A percentile compares a stretch with the other conserved stretches of the same genome.
These are phyloP conservation scores for Emydomyces testavorans DNA, from an alignment of 2,329 filamentous ascomycete species.

Conservation along the genomic window DNA sequence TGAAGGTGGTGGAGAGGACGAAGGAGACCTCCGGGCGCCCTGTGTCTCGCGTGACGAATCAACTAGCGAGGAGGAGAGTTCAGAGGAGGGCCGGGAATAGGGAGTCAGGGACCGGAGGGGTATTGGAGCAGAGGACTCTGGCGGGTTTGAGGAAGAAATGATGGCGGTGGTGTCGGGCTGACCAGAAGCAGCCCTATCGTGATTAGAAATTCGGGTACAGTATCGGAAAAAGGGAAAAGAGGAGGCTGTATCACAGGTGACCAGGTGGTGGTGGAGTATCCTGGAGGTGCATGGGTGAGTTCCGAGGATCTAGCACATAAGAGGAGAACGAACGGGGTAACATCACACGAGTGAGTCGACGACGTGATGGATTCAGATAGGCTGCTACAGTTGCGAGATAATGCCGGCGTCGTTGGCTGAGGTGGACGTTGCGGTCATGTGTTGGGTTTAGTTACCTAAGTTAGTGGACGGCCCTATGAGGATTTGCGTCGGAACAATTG, in stretches of 20 bases:
- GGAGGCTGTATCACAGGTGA: slow-evolving; percentile 10
- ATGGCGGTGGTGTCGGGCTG: slow-evolving; percentile 67
- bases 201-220: slow-evolving; percentile 1
- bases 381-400: slow-evolving; percentile 1
- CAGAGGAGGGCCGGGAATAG: slow-evolving; percentile 28
- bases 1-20: slow-evolving; percentile 29
- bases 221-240: slow-evolving; percentile 4
- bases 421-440: slow-evolving; percentile 7
- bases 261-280: slow-evolving; percentile 9
- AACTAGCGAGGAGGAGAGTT: slow-evolving; percentile 28
- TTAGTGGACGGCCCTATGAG: neutral
- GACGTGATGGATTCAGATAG: slow-evolving; percentile 5
- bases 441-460: too few species aligned
- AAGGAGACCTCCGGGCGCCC: slow-evolving; percentile 45
- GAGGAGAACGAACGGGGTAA: slow-evolving; percentile 2
- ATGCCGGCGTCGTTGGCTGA: neutral
- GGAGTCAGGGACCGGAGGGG: slow-evolving; percentile 61
- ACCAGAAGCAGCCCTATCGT: slow-evolving; percentile 53
- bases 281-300: slow-evolving; percentile 7
- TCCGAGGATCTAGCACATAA: slow-evolving; percentile 6
- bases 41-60: slow-evolving; percentile 38
- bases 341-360: slow-evolving; percentile 7
- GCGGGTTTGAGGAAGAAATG: slow-evolving; percentile 66
- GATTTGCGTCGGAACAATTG: neutral
- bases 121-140: slow-evolving; percentile 62